Evolutionary conservation across 345 rosid species (phyloP), one percentile per base, ranked within the genome.

Genomic region (Salix viminalis): DNA sequence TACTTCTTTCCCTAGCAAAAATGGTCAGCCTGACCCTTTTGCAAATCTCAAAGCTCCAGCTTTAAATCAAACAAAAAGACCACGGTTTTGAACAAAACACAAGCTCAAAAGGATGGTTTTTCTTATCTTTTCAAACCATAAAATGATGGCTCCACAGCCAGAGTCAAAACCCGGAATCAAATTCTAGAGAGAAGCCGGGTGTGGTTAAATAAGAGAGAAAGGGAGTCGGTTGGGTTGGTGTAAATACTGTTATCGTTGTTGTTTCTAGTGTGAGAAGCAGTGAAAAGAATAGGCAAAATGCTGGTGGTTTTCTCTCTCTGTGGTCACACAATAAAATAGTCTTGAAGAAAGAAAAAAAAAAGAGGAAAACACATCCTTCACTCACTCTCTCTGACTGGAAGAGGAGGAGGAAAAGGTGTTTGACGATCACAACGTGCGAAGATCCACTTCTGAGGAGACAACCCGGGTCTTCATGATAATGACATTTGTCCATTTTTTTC

Each of bases 381-480:
- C 32, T 39, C 26, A 10, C 44, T 68, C 71, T 18, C 71, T 41
- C 52, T 68, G 28, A 36, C 52, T 58, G 28, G 28, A 58, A 30
- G 70, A n/a, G 44, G 50, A 9, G 2, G 34, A 18, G 39, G 34
- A 16, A 21, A 11, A 36, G 11, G 24, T 37, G 42, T 42, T 2
- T 68, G 28, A 69, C 68, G 70, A n/a, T 36, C 72, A 69, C 81
- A 90, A 88, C 94, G 92, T 90, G 94, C 79, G 87, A 84, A 79
- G 88, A 90, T 89, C 90, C 83, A 77, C 82, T 78, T 67, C 30
- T 1, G 83, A 76, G 92, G 88, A 84, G 91, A 89, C 89, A 88
- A 79, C 36, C 67, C 60, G 87, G 90, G 87, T 75, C 86, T 74
- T 34, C 42, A 26, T 79, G 84, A 86, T 75, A 28, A 62, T 56